Evolutionary conservation across 1,284 basidiomycete species (phyloP).

Genomic region (Ceratobasidium papillatum): DNA sequence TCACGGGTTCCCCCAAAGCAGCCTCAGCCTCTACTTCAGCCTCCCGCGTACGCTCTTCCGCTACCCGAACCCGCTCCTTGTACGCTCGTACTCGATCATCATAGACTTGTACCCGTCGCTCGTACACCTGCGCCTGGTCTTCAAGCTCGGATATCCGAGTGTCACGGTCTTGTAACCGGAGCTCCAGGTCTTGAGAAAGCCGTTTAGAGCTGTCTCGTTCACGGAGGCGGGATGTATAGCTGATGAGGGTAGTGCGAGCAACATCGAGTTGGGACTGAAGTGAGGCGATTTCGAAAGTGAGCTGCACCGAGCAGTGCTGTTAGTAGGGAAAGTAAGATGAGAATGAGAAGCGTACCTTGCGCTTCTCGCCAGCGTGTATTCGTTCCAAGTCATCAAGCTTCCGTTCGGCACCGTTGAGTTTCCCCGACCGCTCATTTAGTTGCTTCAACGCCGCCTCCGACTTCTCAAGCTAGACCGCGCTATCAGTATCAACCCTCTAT

Average conservation of each 20-base stretch:
- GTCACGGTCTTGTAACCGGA: conserved; percentile 17
- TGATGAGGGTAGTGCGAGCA: conserved; percentile 59
- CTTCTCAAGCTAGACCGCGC: conserved; percentile 43
- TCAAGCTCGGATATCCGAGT: conserved; percentile 58
- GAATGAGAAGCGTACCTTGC: conserved; percentile 58
- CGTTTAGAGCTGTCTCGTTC: conserved; percentile 29
- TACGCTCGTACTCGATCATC: conserved; percentile 34
- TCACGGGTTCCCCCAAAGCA: conserved; percentile 59
- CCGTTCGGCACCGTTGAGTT: conserved; percentile 58
- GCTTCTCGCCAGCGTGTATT: conserved; percentile 71
- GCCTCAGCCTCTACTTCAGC: conserved; percentile 72
- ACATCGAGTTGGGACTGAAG: conserved; percentile 65
- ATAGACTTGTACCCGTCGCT: conserved; percentile 49
- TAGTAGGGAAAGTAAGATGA: conserved; percentile 13
- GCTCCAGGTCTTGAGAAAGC: conserved; percentile 21
- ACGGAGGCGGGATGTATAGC: conserved; percentile 64
- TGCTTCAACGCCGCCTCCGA: conserved; percentile 44
- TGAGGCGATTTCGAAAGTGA: conserved; percentile 60
- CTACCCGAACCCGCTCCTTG: conserved; percentile 25
- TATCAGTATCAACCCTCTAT: conserved; percentile 10
- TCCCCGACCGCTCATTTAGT: conserved; percentile 43
- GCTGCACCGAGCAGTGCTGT: conserved; percentile 13
- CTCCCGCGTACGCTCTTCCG: conserved; percentile 50
- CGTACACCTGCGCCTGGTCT: conserved; percentile 69
- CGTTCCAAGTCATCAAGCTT: conserved; percentile 73